These are phyloP conservation scores for Leptosphaerulina australis DNA, from an alignment of 2,329 filamentous ascomycete species.

Conservation along the genomic window DNA sequence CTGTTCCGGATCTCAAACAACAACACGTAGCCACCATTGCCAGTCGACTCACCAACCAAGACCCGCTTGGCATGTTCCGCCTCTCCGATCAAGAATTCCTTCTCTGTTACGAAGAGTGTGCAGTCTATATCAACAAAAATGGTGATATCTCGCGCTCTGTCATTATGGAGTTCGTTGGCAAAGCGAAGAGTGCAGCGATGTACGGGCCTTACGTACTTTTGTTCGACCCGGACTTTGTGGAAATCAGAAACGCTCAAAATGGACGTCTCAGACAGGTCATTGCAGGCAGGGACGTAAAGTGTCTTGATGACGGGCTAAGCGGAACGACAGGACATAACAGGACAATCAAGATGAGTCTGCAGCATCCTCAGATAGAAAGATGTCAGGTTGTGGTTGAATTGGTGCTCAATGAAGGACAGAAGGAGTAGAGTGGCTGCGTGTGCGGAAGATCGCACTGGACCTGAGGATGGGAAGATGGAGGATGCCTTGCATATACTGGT, in stretches of 20 bases:
- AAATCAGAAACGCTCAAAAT: constrained; percentile 96
- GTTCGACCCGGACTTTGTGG: constrained; percentile 95
- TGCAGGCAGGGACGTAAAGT: constrained; percentile 84
- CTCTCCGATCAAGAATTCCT: constrained; percentile 81
- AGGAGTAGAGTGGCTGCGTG: no score
- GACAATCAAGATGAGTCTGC: constrained; percentile 93
- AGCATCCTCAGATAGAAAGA: constrained; percentile 84
- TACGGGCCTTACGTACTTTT: constrained; percentile 90
- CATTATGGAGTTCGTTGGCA: constrained; percentile 99
- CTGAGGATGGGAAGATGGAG: not conserved
- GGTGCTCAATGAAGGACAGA: constrained; percentile 86
- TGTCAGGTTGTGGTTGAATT: constrained; percentile 91
- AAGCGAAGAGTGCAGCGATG: constrained; percentile 83
- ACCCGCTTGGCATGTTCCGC: constrained; percentile 94
- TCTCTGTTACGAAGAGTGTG: constrained; percentile 92
- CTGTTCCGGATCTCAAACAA: constrained; percentile 83
- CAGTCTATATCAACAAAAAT: constrained; percentile 97
- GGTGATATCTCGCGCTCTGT: constrained; percentile 92
- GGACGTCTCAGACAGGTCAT: constrained; percentile 93
- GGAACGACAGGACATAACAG: constrained; percentile 57
- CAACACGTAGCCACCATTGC: constrained; percentile 85
- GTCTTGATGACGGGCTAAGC: constrained; percentile 72
- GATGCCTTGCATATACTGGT: constrained; percentile 3
- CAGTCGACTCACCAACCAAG: constrained; percentile 78
- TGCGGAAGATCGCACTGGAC: no score